A percentile compares a stretch with the other conserved stretches of the same genome.
Conservation (phyloP, 2,329 filamentous ascomycete species). For the Colletotrichum lupini region DNA sequence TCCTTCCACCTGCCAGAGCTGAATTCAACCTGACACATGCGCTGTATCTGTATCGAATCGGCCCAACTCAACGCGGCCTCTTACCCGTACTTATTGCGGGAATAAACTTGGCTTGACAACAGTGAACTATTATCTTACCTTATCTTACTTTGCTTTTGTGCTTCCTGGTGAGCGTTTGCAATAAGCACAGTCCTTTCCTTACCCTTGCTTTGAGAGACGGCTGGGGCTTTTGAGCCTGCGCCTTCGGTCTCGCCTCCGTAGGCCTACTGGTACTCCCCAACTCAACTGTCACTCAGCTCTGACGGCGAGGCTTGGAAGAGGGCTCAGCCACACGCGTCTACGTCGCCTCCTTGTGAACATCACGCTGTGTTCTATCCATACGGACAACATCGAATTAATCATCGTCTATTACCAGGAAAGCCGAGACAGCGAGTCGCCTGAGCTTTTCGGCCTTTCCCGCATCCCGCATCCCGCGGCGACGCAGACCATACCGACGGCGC, state of each 20-base stretch:
- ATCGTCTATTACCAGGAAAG: neutral
- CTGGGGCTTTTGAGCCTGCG: neutral
- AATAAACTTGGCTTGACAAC: neutral
- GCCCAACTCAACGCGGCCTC: too few species aligned
- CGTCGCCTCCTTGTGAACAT: constrained; percentile 5
- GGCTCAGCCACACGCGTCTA: constrained; percentile 34
- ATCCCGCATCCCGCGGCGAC: neutral
- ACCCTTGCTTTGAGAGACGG: neutral
- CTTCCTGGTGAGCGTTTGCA: neutral
- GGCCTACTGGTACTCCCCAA: neutral
- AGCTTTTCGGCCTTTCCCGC: neutral
- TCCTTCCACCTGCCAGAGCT: neutral
- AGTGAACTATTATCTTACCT: neutral
- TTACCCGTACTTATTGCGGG: too few species aligned
- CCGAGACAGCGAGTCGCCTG: neutral
- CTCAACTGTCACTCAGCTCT: constrained; percentile 6
- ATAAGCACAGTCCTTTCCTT: neutral
- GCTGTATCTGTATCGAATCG: neutral
- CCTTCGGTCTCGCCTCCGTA: neutral
- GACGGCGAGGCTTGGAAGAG: constrained; percentile 28
- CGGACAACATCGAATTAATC: neutral
- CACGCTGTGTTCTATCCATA: neutral
- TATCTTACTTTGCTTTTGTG: neutral
- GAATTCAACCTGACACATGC: neutral
- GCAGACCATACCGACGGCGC: neutral